Evolutionary conservation across 306 rosid genomes (phyloP).

Genomic region (Cucurbita moschata): DNA sequence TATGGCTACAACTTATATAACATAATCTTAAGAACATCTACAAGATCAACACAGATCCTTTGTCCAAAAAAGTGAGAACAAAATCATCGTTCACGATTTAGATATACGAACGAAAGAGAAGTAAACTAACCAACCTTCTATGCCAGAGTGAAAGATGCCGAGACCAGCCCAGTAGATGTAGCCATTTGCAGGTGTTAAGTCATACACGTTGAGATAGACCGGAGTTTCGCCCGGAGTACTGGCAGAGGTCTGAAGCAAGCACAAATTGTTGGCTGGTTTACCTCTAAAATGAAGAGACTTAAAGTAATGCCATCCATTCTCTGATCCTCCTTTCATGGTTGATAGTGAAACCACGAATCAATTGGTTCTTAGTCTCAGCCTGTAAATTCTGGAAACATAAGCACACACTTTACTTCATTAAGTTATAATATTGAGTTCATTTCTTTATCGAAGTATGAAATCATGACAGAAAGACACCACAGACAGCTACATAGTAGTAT

Average conservation of each 20-base stretch:
- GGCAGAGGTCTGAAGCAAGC: neutral
- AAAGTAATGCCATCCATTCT: conserved; percentile 3
- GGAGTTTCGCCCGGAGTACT: conserved; percentile 2
- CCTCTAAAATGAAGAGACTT: conserved; percentile 4
- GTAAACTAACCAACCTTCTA: conserved; percentile 4
- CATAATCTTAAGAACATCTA: neutral
- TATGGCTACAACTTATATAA: neutral
- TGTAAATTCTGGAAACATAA: neutral
- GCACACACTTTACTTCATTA: neutral
- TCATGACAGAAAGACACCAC: too few species aligned
- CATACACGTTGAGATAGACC: conserved; percentile 7
- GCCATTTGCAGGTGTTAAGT: conserved; percentile 9
- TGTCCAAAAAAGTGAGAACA: neutral
- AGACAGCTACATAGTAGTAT: too few species aligned
- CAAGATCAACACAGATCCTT: neutral
- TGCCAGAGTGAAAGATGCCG: conserved; percentile 9
- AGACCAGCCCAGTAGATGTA: conserved; percentile 9
- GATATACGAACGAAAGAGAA: neutral
- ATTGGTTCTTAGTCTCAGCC: neutral
- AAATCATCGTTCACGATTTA: neutral
- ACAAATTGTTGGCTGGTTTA: neutral
- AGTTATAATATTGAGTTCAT: neutral
- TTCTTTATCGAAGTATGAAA: neutral
- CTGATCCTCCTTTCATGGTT: neutral
- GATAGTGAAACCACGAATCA: neutral